phyloP scores from a whole-genome alignment of 2,329 filamentous ascomycete species.

The Mycosphaerella sp. region DNA sequence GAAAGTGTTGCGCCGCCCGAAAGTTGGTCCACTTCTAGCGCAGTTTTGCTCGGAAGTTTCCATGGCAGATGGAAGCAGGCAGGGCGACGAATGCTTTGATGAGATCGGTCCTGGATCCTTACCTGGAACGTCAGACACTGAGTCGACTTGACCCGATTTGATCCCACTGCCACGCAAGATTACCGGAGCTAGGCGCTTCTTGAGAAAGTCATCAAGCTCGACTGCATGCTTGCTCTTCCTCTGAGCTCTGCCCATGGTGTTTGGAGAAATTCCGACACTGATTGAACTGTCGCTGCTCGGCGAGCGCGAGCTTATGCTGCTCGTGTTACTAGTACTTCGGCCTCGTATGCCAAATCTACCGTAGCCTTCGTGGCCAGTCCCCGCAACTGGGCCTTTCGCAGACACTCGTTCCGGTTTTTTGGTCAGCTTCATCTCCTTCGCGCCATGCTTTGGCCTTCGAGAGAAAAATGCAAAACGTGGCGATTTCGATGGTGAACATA shows the following conservation, averaged over 20 bases:
- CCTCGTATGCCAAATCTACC: slow-evolving; percentile 60
- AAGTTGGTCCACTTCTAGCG: slow-evolving; percentile 11
- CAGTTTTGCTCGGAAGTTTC: slow-evolving; percentile 9
- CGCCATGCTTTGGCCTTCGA: slow-evolving; percentile 59
- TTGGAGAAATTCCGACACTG: slow-evolving; percentile 34
- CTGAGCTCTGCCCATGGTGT: slow-evolving; percentile 39
- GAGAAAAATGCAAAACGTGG: slow-evolving; percentile 73
- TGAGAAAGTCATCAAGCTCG: slow-evolving; percentile 43
- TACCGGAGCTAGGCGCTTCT: slow-evolving; percentile 41
- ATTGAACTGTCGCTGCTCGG: slow-evolving; percentile 39
- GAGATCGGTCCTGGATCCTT: slow-evolving; percentile 12
- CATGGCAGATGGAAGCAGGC: slow-evolving; percentile 31
- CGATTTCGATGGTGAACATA: slow-evolving; percentile 54
- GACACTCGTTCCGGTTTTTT: slow-evolving; percentile 55
- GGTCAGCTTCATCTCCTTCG: slow-evolving; percentile 40
- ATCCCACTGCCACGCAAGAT: slow-evolving; percentile 42
- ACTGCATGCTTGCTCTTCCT: slow-evolving; percentile 34
- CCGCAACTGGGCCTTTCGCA: slow-evolving; percentile 76
- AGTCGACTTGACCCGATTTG: slow-evolving; percentile 28
- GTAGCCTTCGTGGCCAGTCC: slow-evolving; percentile 90
- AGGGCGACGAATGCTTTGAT: slow-evolving; percentile 22
- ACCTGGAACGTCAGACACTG: slow-evolving; percentile 14
- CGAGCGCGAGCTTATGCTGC: slow-evolving; percentile 44
- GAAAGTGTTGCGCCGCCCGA: slow-evolving; percentile 16
- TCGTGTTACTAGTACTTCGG: slow-evolving; percentile 56